Evolutionary conservation across 1,284 basidiomycete species (phyloP).

Genomic region (Entoloma clypeatum): DNA sequence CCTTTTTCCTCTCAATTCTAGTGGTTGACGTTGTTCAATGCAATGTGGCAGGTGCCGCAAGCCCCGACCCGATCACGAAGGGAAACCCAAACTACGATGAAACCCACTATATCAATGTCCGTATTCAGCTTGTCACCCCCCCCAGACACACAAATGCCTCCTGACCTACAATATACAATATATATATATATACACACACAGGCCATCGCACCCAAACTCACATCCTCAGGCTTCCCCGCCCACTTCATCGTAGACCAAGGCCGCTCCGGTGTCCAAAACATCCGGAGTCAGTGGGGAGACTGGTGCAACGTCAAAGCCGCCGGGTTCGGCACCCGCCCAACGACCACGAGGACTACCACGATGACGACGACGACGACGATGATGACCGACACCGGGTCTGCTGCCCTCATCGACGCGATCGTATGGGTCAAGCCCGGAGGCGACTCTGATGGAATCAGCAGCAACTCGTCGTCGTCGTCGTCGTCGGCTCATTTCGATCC

Average conservation of each 20-base stretch:
- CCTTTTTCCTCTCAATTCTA: slow-evolving; percentile 1
- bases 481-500: slow-evolving; percentile 56
- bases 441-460: slow-evolving; percentile 61
- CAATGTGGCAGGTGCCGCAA: slow-evolving; percentile 37
- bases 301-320: slow-evolving; percentile 62
- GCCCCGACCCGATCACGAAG: slow-evolving; percentile 57
- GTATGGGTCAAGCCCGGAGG: slow-evolving; percentile 71
- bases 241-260: slow-evolving; percentile 65
- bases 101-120: slow-evolving; percentile 53
- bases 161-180: background rate
- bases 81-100: slow-evolving; percentile 61
- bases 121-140: too few species aligned
- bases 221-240: slow-evolving; percentile 48
- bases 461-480: too few species aligned
- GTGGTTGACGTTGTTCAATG: slow-evolving; percentile 3
- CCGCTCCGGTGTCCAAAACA: slow-evolving; percentile 58
- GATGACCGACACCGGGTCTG: slow-evolving; percentile 51
- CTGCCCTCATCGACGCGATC: slow-evolving; percentile 56
- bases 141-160: too few species aligned
- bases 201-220: slow-evolving; percentile 48
- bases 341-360: too few species aligned
- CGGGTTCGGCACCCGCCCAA: slow-evolving; percentile 60
- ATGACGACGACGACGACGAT: too few species aligned
- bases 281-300: slow-evolving; percentile 51
- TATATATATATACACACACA: slow-evolving; percentile 16